Evolutionary conservation across 2,329 filamentous ascomycete species (phyloP), one percentile per base, ranked within the genome.

Genomic region (Claviceps sp.): DNA sequence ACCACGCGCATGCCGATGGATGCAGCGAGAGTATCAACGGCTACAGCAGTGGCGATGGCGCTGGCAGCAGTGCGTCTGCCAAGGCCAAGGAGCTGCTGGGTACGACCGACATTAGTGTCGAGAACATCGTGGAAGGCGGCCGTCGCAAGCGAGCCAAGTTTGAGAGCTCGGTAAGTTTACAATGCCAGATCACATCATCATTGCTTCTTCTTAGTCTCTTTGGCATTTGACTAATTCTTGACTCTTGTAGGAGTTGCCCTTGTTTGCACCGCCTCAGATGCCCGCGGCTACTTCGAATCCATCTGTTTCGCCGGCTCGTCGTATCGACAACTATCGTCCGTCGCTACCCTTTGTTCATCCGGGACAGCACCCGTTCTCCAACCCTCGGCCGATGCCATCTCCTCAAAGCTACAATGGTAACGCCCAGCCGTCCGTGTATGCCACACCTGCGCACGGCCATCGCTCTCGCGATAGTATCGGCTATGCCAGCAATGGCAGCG

Each of bases 91-190:
- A 96, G 62, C 85, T 89, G 58, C 81, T 95, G 62, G 89, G 88
- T 48, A 96, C 89, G 65, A 95, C 93, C 16, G 93, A 98, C 61
- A 98, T 98, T 64, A 97, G 91, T 66, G 81, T 96, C 60, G 90
- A 96, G 61, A 98, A 98, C 66, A 97, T 98, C 68, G 87, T 98
- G 56, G 91, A 97, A 70, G 93, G 94, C 64, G 90, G 91, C 59
- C 85, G 93, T 68, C 84, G 93, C 65, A 96, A 97, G 75, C 82
- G 89, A 64, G 88, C 91, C 62, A 96, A 95, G 70, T 85, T 85
- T 72, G 91, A 97, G 69, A 97, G 91, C 73, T 96, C 91, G 70
- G 91, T 97, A 85, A 83, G 91, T 34, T 34, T 34, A 11, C 30
- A 11, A 34, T 34, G 10, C 30, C 30, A 34, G 30, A 34, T 34